Percentiles rank a stretch among this genome's conserved stretches.
phyloP scores from a whole-genome alignment of 495 filamentous ascomycete genomes.

The Aspergillus haitiensis region DNA sequence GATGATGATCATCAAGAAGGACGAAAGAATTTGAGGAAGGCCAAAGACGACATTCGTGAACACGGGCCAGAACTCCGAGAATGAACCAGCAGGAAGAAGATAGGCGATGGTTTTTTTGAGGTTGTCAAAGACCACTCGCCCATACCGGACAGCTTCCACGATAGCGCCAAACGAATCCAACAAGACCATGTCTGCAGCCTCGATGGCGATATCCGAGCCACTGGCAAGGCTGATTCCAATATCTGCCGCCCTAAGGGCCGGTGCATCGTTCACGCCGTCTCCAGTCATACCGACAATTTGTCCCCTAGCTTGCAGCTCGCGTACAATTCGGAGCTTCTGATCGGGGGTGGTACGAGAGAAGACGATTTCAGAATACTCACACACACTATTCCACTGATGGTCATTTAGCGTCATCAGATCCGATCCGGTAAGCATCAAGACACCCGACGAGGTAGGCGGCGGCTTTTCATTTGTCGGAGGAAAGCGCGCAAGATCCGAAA shows the following conservation, averaged over 20 bases:
- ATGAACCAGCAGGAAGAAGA: constrained; percentile 62
- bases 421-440: constrained; percentile 36
- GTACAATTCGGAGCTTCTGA: constrained; percentile 73
- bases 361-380: constrained; percentile 62
- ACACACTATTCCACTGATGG: constrained; percentile 57
- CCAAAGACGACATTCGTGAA: constrained; percentile 68
- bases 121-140: constrained; percentile 55
- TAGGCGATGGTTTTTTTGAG: constrained; percentile 58
- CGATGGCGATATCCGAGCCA: constrained; percentile 63
- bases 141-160: constrained; percentile 65
- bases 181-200: constrained; percentile 70
- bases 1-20: constrained; percentile 69
- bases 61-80: constrained; percentile 67
- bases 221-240: constrained; percentile 54
- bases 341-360: constrained; percentile 72
- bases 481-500: constrained; percentile 12
- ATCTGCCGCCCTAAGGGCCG: constrained; percentile 54
- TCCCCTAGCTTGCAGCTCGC: constrained; percentile 57
- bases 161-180: constrained; percentile 65
- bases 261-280: constrained; percentile 61
- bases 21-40: constrained; percentile 63
- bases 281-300: constrained; percentile 55
- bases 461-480: not conserved
- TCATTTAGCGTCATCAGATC: constrained; percentile 61
- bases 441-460: not conserved